Evolutionary conservation across 257 asterid genomes (phyloP), one percentile per base, ranked within the genome.

Genomic region (Agastache rugosa): DNA sequence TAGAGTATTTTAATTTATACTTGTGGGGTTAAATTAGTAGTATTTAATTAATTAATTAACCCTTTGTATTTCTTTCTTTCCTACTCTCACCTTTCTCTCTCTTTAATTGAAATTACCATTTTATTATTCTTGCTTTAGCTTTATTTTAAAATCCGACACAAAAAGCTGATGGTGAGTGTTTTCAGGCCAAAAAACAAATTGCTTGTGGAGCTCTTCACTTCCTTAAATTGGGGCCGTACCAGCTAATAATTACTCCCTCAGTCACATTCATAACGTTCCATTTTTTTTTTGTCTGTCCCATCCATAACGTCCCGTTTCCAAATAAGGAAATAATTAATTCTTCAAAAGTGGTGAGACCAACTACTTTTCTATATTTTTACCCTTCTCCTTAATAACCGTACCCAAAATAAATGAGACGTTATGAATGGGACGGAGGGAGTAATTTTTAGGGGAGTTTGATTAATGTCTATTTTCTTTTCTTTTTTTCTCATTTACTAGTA

Each of bases 81-180:
- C 25, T 74, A 35, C 70, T 48, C 64, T 63, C 85, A 48, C 50
- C 74, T 80, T 51, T 62, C 56, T 66, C 37, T 51, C 67, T 23
- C 53, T 55, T 42, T 10, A 42, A 14, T 11, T 41, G 47, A 17
- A 34, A 69, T 58, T 50, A 15, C 63, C 37, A 14, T 61, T 76
- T 60, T 23, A 76, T 67, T 73, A 78, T 81, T 76, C 85, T 77
- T 80, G 77, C 89, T 84, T 88, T 86, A 79, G 53, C 93, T 88
- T 86, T 88, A 78, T 79, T 47, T 67, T 4, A 27, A 59, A 12
- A 88, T 73, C 73, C 73, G 86, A 83, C 88, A 81, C 68, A 71
- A 67, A 83, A 88, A 81, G 89, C 41, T 77, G 88, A 86, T 84
- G 86, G 86, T 73, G 82, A 83, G 84, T 77, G 88, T 83, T 86